Evolutionary conservation across 225 moss, liverwort and hornwort species (phyloP), one percentile per base, ranked within the genome.

Genomic region (Marchantia polymorpha): DNA sequence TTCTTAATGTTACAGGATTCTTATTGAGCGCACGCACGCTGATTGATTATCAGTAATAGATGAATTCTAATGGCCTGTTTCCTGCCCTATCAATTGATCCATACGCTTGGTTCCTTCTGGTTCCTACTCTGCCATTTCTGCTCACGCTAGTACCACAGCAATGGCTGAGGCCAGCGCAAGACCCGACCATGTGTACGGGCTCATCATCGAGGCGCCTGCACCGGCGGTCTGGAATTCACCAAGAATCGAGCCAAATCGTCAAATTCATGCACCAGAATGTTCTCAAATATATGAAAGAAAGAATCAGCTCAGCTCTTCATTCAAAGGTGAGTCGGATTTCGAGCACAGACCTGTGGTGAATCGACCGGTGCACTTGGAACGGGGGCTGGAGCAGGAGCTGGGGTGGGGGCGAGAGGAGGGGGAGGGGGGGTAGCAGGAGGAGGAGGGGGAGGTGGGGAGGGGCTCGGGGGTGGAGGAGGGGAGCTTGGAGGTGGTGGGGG

Each of bases 391-490:
- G 69, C 12, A 4, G 22, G 29, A 20, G 73, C 52, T 15, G 87
- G 64, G 83, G 81, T 51, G 77, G 77, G 50, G 50, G 70, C 30
- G 4, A 6, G 64, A 69, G 52, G 69, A 52, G 6, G 47, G 13
- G 8, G 48, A 64, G 3, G 17, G 7, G 71, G 73, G 48, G 22
- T 17, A 25, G 72, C 49, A 49, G 73, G 73, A 48, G 73, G 73
- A 23, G 72, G 49, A 26, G 74, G 50, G 6, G 77, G 7, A 20
- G 61, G 12, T 4, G 77, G 77, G 4, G 74, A 51, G 0, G 77
- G 77, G 12, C 61, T 30, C 0, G 77, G 77, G 14, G 58, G 17
- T 11, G 16, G 7, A 63, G 27, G 25, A 25, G 19, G 47, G 85
- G 85, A 0, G 87, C 56, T 56, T 12, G 69, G 69, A 12, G 69